Conservation (phyloP, 1,139 yeast genomes). For the Magnusiomyces clavatus region DNA sequence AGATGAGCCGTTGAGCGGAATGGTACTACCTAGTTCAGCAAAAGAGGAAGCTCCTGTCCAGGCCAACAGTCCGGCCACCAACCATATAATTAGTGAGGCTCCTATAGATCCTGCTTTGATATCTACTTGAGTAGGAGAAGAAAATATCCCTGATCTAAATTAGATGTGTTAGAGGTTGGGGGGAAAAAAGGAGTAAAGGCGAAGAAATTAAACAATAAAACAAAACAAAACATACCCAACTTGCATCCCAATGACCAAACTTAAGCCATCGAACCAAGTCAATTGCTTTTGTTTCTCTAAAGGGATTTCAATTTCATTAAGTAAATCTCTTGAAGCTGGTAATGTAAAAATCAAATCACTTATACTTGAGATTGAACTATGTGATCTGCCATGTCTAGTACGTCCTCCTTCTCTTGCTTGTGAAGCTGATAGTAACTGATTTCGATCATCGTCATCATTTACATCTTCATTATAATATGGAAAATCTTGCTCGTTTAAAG, state of each 20-base stretch:
- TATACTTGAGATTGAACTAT: constrained; percentile 24
- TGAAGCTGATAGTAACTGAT: neutral
- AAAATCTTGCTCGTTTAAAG: too few species aligned
- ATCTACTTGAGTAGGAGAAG: constrained; percentile 37
- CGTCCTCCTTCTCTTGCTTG: neutral
- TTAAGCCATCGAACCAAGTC: constrained; percentile 33
- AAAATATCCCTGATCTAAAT: constrained; percentile 34
- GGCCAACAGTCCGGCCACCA: constrained; percentile 35
- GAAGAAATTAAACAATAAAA: neutral
- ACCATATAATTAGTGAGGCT: constrained; percentile 34
- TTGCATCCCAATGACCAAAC: constrained; percentile 37
- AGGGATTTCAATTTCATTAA: constrained; percentile 22
- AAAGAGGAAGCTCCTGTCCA: constrained; percentile 41
- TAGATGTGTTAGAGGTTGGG: neutral
- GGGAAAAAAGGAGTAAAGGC: neutral
- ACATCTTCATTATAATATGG: neutral
- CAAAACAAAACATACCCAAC: constrained; percentile 27
- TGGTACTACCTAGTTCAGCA: constrained; percentile 37
- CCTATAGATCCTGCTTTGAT: constrained; percentile 35
- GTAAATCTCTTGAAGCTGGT: constrained; percentile 3
- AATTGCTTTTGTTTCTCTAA: constrained; percentile 32
- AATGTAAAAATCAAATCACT: constrained; percentile 26
- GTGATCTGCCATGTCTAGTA: constrained; percentile 11
- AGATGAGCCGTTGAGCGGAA: constrained; percentile 38
- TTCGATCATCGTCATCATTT: constrained; percentile 11